Conservation (phyloP, 371 early-diverging fungal genomes). For the Blastocladiella emersonii region DNA sequence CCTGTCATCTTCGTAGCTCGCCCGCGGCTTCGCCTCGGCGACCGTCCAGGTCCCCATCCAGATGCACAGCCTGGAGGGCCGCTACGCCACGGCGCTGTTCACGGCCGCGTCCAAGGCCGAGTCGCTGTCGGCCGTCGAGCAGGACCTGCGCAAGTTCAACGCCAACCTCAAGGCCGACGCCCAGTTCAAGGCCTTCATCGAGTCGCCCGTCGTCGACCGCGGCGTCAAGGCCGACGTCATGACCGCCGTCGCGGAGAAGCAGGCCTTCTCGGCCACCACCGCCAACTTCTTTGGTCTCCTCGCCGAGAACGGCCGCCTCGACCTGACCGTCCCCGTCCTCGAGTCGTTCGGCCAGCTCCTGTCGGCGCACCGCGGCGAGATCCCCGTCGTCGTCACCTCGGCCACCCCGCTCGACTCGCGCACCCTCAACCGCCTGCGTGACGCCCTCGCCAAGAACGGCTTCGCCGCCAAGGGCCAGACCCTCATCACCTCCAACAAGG, state of each 20-base stretch:
- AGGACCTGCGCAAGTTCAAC: constrained; percentile 60
- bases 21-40: background rate
- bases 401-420: constrained; percentile 55
- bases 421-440: constrained; percentile 42
- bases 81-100: constrained; percentile 94
- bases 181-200: constrained; percentile 53
- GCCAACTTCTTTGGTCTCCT: constrained; percentile 78
- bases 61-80: constrained; percentile 88
- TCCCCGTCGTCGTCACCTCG: constrained; percentile 76
- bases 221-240: constrained; percentile 62
- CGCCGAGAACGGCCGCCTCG: constrained; percentile 86
- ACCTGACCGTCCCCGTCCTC: constrained; percentile 68
- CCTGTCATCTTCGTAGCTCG: background rate
- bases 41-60: constrained; percentile 37
- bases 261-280: constrained; percentile 63
- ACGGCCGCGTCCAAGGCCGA: constrained; percentile 80
- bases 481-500: constrained; percentile 73
- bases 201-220: constrained; percentile 75
- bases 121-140: constrained; percentile 68
- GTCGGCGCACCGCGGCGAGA: constrained; percentile 83
- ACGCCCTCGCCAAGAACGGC: constrained; percentile 44
- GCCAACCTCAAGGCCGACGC: constrained; percentile 55
- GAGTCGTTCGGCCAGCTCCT: constrained; percentile 65
- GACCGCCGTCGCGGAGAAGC: constrained; percentile 37
- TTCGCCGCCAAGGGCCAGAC: constrained; percentile 47